Evolutionary conservation across 306 rosid genomes (phyloP).

Genomic region (Fragaria ananassa): DNA sequence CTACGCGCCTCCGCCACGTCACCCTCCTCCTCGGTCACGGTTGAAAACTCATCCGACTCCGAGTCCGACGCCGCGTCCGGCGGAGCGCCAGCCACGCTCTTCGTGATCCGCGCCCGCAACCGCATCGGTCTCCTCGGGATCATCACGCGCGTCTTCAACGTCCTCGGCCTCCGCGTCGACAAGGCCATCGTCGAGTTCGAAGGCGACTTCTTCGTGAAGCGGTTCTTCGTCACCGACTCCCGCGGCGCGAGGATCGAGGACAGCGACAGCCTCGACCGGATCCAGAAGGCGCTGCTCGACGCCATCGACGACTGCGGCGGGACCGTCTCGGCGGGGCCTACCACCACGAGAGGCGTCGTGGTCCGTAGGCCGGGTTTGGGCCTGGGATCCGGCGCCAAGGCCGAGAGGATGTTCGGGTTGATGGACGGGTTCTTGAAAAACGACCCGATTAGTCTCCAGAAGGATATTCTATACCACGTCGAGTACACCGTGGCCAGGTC

Average conservation of each 20-base stretch:
- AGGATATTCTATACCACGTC: conserved; percentile 65
- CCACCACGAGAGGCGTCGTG: conserved; percentile 43
- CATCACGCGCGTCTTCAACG: conserved; percentile 59
- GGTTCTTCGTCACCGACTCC: conserved; percentile 60
- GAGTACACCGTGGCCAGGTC: conserved; percentile 76
- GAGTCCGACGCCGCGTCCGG: conserved; percentile 18
- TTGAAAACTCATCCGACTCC: conserved; percentile 23
- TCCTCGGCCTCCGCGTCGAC: conserved; percentile 62
- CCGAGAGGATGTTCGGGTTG: conserved; percentile 59
- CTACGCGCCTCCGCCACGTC: conserved; percentile 32
- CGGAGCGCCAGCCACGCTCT: conserved; percentile 30
- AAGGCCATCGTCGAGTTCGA: conserved; percentile 61
- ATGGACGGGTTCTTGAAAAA: conserved; percentile 69
- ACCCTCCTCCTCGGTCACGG: conserved; percentile 27
- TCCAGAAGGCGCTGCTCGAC: conserved; percentile 54
- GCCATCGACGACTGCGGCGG: conserved; percentile 48
- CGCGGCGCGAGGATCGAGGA: conserved; percentile 52
- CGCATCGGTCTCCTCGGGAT: conserved; percentile 67
- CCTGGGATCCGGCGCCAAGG: conserved; percentile 42
- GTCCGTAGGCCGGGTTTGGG: conserved; percentile 54
- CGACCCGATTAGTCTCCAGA: conserved; percentile 67
- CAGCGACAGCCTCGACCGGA: conserved; percentile 45
- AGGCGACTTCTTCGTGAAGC: conserved; percentile 52
- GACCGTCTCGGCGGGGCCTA: conserved; percentile 28
- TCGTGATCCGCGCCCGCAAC: conserved; percentile 60